Evolutionary conservation across 1,284 basidiomycete species (phyloP), one percentile per base, ranked within the genome.

Genomic region (Tranzscheliella williamsii): DNA sequence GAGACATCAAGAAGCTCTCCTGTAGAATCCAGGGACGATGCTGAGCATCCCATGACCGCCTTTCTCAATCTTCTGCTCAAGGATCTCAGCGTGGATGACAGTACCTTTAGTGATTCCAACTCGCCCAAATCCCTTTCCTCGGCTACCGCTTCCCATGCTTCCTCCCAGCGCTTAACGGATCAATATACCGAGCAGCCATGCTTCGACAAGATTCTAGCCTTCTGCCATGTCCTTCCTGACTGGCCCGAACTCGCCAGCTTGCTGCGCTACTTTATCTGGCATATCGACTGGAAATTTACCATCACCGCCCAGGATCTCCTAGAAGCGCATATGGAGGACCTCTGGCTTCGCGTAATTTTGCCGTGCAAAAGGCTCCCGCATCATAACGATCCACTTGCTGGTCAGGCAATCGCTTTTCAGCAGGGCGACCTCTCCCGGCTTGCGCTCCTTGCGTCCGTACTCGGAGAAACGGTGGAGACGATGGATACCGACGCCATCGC

Each of bases 41-140:
- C 49, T 3, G 45, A 57, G 31, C 61, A 56, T 33, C 61, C 61
- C 18, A 54, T 65, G 41, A 60, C 58, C 43, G 43, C 47, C 3
- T 65, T 65, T 32, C 44, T 65, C 50, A 65, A 65, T 24, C 54
- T 52, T 33, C 58, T 65, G 43, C 61, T 65, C 36, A 60, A 60
- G 18, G 61, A 65, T 18, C 55, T 65, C 43, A 55, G 39, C 35
- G 38, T 51, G 1, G 30, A 26, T 22, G 39, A 46, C 8, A 46
- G 54, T 18, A 33, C 44, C 9, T 18, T 23, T 29, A 49, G 40
- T 24, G 42, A 22, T 22, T 34, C 26, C 13, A 43, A 44, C 26
- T 51, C 49, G 26, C 47, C 50, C 20, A 38, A 51, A 4, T 42
- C 46, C 7, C 16, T 40, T 29, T 46, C 37, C 9, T 8, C 32